Conservation (phyloP, 2,329 filamentous ascomycete species). For the Cryphonectria japonica region DNA sequence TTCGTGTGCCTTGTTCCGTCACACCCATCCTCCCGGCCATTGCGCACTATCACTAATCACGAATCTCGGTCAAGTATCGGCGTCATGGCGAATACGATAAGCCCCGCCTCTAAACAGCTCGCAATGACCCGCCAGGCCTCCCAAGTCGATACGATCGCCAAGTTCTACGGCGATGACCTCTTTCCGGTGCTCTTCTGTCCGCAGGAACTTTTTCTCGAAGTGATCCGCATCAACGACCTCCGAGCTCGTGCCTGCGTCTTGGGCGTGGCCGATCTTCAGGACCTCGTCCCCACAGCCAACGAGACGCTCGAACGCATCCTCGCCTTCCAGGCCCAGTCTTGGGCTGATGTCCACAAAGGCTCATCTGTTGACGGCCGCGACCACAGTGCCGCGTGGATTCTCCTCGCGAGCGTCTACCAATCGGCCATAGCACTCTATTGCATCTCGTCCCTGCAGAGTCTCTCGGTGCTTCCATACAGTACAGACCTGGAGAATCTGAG, state of each 20-base stretch:
- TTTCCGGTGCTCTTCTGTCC: constrained; percentile 39
- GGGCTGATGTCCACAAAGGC: constrained; percentile 36
- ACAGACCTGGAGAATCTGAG: not conserved
- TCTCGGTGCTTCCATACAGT: constrained; percentile 34
- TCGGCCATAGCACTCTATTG: constrained; percentile 41
- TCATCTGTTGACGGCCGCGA: constrained; percentile 29
- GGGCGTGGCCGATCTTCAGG: not conserved
- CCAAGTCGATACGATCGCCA: constrained; percentile 35
- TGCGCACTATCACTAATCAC: constrained; percentile 23
- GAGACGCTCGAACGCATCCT: constrained; percentile 36
- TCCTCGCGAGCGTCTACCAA: constrained; percentile 39
- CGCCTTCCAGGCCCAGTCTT: constrained; percentile 37
- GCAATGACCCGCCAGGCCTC: constrained; percentile 35
- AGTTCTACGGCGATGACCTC: constrained; percentile 30
- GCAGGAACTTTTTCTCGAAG: constrained; percentile 38
- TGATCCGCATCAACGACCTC: constrained; percentile 43
- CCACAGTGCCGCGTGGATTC: constrained; percentile 31
- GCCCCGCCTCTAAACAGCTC: constrained; percentile 39
- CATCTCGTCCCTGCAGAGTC: constrained; percentile 42
- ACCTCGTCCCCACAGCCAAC: not conserved
- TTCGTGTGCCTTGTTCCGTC: not conserved
- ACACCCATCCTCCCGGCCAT: not conserved
- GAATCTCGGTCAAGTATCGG: constrained; percentile 31
- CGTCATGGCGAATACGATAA: constrained; percentile 42
- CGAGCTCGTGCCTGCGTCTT: constrained; percentile 32